Evolutionary conservation across 805 yeast species (phyloP), one percentile per base, ranked within the genome.

Genomic region (Suhomyces canberraensis): DNA sequence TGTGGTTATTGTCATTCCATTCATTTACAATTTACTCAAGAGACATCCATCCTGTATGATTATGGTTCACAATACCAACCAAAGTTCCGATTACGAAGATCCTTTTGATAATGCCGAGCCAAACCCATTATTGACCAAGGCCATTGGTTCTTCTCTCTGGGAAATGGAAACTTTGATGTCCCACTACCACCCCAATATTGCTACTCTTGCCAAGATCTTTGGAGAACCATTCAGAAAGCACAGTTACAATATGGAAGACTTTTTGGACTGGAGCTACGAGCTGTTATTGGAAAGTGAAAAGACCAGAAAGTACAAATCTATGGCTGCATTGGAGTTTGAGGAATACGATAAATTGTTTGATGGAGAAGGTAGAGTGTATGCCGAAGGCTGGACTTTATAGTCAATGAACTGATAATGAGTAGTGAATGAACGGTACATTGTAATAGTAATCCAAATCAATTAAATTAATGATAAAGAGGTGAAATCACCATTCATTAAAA

Each of bases 101-200:
- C 84, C 95, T 4, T 91, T 75, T 54, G 68, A 83, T 45, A 62
- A 68, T 22, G 42, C 57, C 1, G 95, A 86, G 50, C 36, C 43
- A 1, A 88, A 91, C 56, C 98, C 98, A 2, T 70, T 83, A 39
- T 66, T 74, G 40, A 84, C 96, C 0, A 68, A 77, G 22, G 97
- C 98, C 3, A 66, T 90, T 24, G 81, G 75, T 6, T 85, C 95
- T 1, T 90, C 97, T 0, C 61, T 90, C 32, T 93, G 98, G 98
- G 98, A 93, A 60, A 56, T 91, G 39, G 86, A 84, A 41, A 72
- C 95, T 0, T 63, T 85, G 39, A 78, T 81, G 67, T 61, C 76
- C 9, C 98, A 93, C 57, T 91, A 89, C 55, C 98, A 93, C 63
- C 97, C 98, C 11, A 93, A 93, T 52, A 88, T 93, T 9, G 91